phyloP scores from a whole-genome alignment of 352 stramenopile species.

The Phytophthora pistaciae region DNA sequence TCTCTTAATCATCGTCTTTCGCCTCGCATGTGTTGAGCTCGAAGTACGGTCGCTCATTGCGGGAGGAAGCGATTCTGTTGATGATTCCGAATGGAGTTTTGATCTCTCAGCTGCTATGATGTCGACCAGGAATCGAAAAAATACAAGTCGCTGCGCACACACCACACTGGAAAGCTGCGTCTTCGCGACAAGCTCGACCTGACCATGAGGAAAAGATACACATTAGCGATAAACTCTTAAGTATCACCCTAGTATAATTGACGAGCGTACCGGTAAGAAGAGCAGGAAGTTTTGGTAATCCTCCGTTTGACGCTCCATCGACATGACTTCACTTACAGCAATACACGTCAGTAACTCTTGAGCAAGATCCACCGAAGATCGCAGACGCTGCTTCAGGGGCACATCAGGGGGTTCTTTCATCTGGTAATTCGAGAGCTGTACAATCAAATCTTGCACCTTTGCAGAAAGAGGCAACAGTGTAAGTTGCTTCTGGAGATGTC shows the following conservation, averaged over 20 bases:
- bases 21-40: not conserved
- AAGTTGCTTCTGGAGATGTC: slow-evolving; percentile 57
- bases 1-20: slow-evolving; percentile 14
- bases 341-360: slow-evolving; percentile 29
- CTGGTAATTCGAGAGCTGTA: slow-evolving; percentile 41
- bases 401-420: slow-evolving; percentile 13
- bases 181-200: slow-evolving; percentile 50
- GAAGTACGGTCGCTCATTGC: not conserved
- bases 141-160: slow-evolving; percentile 61
- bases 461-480: slow-evolving; percentile 49
- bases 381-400: slow-evolving; percentile 9
- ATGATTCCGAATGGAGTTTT: slow-evolving; percentile 1
- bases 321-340: slow-evolving; percentile 10
- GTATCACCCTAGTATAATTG: not conserved
- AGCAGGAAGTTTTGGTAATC: slow-evolving; percentile 26
- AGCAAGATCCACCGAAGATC: slow-evolving; percentile 13
- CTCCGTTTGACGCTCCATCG: not conserved
- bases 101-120: slow-evolving; percentile 38
- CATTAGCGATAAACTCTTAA: not conserved
- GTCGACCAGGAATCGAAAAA: slow-evolving; percentile 63
- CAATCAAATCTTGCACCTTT: slow-evolving; percentile 50
- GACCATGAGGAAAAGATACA: not conserved
- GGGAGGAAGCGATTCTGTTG: not conserved
- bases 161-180: slow-evolving; percentile 58
- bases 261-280: slow-evolving; percentile 46